Evolutionary conservation across 2,329 filamentous ascomycete species (phyloP).

Genomic region (Fusarium nanum): DNA sequence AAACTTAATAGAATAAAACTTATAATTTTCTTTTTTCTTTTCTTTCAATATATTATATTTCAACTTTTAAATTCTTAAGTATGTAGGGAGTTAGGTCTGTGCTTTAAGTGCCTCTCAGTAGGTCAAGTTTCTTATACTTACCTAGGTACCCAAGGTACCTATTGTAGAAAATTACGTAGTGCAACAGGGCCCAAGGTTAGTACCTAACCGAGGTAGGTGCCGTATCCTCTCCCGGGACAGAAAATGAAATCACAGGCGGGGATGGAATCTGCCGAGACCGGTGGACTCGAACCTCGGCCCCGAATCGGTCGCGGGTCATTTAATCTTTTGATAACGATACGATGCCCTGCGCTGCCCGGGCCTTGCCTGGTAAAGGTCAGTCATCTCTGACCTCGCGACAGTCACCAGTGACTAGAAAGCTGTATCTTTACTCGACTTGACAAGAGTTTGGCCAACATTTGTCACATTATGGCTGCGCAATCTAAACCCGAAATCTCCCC

Average conservation of each 20-base stretch:
- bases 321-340: constrained; percentile 39
- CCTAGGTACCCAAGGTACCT: too few species aligned
- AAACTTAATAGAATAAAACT: too few species aligned
- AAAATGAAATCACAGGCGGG: constrained; percentile 37
- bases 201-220: constrained; percentile 48
- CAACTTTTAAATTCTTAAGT: too few species aligned
- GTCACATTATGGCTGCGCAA: constrained; percentile 61
- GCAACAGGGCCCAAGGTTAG: too few species aligned
- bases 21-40: too few species aligned
- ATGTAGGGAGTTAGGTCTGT: too few species aligned
- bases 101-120: too few species aligned
- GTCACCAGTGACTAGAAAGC: constrained; percentile 16
- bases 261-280: constrained; percentile 45
- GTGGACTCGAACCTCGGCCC: constrained; percentile 44
- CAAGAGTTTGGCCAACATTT: not conserved
- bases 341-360: not conserved
- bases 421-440: not conserved
- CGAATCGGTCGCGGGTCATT: constrained; percentile 39
- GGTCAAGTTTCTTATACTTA: too few species aligned
- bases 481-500: constrained; percentile 82
- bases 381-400: constrained; percentile 17
- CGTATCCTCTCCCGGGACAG: constrained; percentile 24
- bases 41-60: too few species aligned
- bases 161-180: not conserved
- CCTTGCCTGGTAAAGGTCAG: constrained; percentile 9